Conservation (phyloP, 2,329 filamentous ascomycete genomes). For the Gremmenia infestans region DNA sequence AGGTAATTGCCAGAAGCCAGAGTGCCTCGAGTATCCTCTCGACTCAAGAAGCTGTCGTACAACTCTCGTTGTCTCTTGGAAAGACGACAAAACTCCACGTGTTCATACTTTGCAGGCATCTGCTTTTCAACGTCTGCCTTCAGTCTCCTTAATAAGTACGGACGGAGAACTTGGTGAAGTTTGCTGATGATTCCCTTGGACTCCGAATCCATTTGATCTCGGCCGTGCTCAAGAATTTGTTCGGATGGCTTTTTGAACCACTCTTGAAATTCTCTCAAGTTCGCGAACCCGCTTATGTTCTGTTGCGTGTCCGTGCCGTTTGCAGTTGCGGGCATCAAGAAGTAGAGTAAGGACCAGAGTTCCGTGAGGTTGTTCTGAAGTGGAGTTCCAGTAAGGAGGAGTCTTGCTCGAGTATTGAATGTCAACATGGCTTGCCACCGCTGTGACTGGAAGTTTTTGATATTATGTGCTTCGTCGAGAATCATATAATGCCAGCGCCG, state of each 20-base stretch:
- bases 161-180: constrained; percentile 87
- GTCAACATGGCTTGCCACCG: constrained; percentile 93
- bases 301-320: constrained; percentile 46
- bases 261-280: constrained; percentile 91
- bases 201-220: constrained; percentile 91
- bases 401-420: constrained; percentile 82
- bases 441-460: constrained; percentile 98
- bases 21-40: constrained; percentile 83
- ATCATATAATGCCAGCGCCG: constrained; percentile 97
- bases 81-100: constrained; percentile 90
- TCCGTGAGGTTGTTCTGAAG: constrained; percentile 96
- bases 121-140: constrained; percentile 99
- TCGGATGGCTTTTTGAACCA: constrained; percentile 95
- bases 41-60: constrained; percentile 93
- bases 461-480: constrained; percentile 96
- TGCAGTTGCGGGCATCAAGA: constrained; percentile 80
- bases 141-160: constrained; percentile 82
- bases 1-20: constrained; percentile 91
- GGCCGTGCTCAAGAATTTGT: constrained; percentile 90
- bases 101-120: constrained; percentile 97
- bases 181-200: constrained; percentile 88
- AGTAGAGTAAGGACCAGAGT: constrained; percentile 94
- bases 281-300: constrained; percentile 84
- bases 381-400: constrained; percentile 89
- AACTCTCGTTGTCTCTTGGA: constrained; percentile 93